Conservation (phyloP, 805 yeast genomes). For the Metschnikowia lachancei region DNA sequence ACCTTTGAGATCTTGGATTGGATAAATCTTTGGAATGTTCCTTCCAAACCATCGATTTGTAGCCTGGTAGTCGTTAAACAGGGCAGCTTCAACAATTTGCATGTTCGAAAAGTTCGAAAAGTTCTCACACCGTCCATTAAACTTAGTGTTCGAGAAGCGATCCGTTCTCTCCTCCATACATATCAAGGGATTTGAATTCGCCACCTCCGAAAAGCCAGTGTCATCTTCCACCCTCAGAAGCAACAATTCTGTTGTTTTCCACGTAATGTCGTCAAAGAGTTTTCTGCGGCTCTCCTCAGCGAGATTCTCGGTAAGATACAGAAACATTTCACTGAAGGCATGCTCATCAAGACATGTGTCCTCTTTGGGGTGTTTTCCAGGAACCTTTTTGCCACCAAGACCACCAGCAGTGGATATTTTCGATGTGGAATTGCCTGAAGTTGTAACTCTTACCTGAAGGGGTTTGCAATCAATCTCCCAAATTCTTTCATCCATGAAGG, state of each 20-base stretch:
- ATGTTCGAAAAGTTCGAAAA: conserved; percentile 21
- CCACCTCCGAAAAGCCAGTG: conserved; percentile 1
- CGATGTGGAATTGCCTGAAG: too few relatives aligned
- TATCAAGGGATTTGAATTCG: neutral
- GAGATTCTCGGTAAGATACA: conserved; percentile 1
- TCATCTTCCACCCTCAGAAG: conserved; percentile 2
- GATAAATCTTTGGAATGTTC: neutral
- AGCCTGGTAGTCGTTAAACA: neutral
- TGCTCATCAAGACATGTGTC: neutral
- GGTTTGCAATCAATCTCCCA: too few relatives aligned
- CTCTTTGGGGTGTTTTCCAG: too few relatives aligned
- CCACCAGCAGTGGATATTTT: too few relatives aligned
- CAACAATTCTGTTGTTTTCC: conserved; percentile 1
- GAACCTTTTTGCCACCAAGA: too few relatives aligned
- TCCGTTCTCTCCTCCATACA: neutral
- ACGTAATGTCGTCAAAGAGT: neutral
- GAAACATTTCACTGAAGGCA: neutral
- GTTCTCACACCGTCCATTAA: too few relatives aligned
- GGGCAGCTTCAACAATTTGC: neutral
- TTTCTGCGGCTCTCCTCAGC: neutral
- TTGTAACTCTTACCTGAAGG: too few relatives aligned
- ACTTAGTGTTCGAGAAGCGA: neutral
- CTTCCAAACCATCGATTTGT: neutral
- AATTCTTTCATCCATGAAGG: too few relatives aligned
- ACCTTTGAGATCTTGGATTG: neutral